A percentile compares a stretch with the other conserved stretches of the same genome.
Evolutionary conservation across 495 filamentous ascomycete genomes (phyloP).

Genomic region (Delitschia confertaspora): DNA sequence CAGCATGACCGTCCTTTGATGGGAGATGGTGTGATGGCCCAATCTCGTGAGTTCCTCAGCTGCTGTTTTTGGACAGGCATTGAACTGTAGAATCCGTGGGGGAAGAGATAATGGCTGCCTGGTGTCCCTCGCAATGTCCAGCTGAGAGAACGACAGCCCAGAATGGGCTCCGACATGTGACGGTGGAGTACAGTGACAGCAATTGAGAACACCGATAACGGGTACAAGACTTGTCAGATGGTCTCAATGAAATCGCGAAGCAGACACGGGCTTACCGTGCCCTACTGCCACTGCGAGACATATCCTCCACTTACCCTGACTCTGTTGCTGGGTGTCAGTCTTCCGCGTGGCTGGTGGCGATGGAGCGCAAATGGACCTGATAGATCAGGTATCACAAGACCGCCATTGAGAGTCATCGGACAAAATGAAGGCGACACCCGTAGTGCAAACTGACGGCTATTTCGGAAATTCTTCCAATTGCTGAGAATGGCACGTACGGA

Average conservation of each 20-base stretch:
- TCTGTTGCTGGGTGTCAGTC: conserved; percentile 15
- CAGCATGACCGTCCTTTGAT: conserved; percentile 14
- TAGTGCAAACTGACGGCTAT: conserved; percentile 23
- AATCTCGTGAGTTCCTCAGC: conserved; percentile 28
- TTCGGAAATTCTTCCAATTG: conserved; percentile 12
- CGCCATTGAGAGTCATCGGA: conserved; percentile 1
- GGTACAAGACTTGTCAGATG: conserved; percentile 18
- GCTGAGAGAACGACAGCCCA: neutral
- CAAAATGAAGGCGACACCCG: conserved; percentile 17
- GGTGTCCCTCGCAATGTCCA: neutral
- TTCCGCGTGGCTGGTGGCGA: conserved; percentile 27
- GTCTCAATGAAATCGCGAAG: conserved; percentile 1
- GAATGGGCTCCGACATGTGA: too few species aligned
- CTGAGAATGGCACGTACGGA: neutral
- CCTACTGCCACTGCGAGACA: conserved; percentile 22
- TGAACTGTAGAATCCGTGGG: conserved; percentile 9
- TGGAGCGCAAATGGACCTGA: conserved; percentile 7
- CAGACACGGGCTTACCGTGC: neutral
- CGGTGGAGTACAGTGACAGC: too few species aligned
- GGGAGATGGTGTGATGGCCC: conserved; percentile 25
- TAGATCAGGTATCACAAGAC: conserved; percentile 24
- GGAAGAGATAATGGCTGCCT: neutral
- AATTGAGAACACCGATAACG: conserved; percentile 6
- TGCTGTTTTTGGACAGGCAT: conserved; percentile 19
- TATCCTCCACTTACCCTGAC: conserved; percentile 25